phyloP scores from a whole-genome alignment of 129 eudicot genomes.

The Lactuca sativa region DNA sequence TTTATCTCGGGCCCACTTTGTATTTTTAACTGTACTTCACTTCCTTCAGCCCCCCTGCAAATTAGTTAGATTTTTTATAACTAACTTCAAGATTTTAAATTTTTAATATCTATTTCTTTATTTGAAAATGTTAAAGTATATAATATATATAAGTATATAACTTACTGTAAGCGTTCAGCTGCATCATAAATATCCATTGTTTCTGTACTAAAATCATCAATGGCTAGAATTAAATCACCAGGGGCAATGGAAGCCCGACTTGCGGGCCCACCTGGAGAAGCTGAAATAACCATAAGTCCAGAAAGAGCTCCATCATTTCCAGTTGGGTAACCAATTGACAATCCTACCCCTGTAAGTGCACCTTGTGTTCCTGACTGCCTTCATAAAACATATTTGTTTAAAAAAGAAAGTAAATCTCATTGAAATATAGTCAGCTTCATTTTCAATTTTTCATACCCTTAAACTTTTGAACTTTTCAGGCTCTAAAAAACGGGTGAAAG shows the following conservation, averaged over 20 bases:
- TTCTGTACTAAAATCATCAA: constrained; percentile 69
- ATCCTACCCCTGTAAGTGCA: constrained; percentile 87
- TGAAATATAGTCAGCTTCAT: constrained; percentile 20
- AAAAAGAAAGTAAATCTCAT: constrained; percentile 12
- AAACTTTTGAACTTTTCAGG: constrained; percentile 87
- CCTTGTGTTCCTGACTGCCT: constrained; percentile 99
- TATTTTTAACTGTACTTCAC: constrained; percentile 64
- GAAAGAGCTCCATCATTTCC: constrained; percentile 57
- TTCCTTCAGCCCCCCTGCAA: constrained; percentile 93
- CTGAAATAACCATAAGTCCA: constrained; percentile 91
- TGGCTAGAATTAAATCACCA: constrained; percentile 80
- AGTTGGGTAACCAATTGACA: constrained; percentile 89
- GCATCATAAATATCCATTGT: constrained; percentile 96
- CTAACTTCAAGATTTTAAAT: constrained; percentile 22
- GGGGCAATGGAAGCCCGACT: constrained; percentile 69
- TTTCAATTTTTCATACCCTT: constrained; percentile 56
- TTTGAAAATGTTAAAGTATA: not conserved
- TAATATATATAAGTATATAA: constrained; percentile 2
- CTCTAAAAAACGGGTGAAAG: constrained; percentile 95
- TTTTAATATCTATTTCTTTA: too few relatives aligned
- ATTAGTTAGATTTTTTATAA: constrained; percentile 18
- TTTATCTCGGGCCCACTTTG: constrained; percentile 67
- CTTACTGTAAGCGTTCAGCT: constrained; percentile 92
- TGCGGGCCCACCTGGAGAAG: constrained; percentile 97
- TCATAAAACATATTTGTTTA: constrained; percentile 51